Evolutionary conservation across 2,329 filamentous ascomycete species (phyloP).

Genomic region (Rhynchosporium graminicola): DNA sequence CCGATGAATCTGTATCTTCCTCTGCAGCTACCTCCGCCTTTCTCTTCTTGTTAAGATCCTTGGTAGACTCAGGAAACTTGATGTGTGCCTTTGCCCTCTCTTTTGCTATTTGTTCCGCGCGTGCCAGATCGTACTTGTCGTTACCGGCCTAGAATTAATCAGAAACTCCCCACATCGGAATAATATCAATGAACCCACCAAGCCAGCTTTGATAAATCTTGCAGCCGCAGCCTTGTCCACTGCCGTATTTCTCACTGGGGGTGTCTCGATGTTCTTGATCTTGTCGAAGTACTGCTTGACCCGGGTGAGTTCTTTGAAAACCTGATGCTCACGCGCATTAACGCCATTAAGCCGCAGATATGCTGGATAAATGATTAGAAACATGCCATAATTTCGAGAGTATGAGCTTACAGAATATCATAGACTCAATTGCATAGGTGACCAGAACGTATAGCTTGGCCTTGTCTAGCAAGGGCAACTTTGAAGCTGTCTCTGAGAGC

Average conservation of each 20-base stretch:
- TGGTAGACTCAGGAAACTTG: slow-evolving; percentile 47
- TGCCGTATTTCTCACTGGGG: slow-evolving; percentile 31
- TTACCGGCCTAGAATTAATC: slow-evolving; percentile 42
- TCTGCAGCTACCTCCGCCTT: slow-evolving; percentile 27
- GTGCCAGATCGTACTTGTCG: slow-evolving; percentile 52
- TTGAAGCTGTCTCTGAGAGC: slow-evolving; percentile 68
- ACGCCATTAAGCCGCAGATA: slow-evolving; percentile 77
- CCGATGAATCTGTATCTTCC: slow-evolving; percentile 25
- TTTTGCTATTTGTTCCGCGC: slow-evolving; percentile 51
- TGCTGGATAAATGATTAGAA: slow-evolving; percentile 48
- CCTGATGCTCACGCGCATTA: slow-evolving; percentile 79
- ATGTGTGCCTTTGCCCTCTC: slow-evolving; percentile 51
- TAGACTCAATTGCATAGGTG: slow-evolving; percentile 86
- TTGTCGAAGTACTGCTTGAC: slow-evolving; percentile 92
- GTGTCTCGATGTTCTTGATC: slow-evolving; percentile 75
- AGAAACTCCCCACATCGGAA: slow-evolving; percentile 16
- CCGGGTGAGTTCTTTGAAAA: slow-evolving; percentile 82
- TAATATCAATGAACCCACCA: slow-evolving; percentile 55
- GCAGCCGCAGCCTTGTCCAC: slow-evolving; percentile 72
- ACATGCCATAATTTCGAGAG: not conserved
- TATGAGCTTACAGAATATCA: slow-evolving; percentile 73
- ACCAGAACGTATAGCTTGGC: slow-evolving; percentile 89
- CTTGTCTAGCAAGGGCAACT: slow-evolving; percentile 89
- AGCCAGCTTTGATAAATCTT: slow-evolving; percentile 78
- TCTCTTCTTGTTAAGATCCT: slow-evolving; percentile 40